Evolutionary conservation across 805 yeast genomes (phyloP).

Genomic region (Lipomyces mesembrius): DNA sequence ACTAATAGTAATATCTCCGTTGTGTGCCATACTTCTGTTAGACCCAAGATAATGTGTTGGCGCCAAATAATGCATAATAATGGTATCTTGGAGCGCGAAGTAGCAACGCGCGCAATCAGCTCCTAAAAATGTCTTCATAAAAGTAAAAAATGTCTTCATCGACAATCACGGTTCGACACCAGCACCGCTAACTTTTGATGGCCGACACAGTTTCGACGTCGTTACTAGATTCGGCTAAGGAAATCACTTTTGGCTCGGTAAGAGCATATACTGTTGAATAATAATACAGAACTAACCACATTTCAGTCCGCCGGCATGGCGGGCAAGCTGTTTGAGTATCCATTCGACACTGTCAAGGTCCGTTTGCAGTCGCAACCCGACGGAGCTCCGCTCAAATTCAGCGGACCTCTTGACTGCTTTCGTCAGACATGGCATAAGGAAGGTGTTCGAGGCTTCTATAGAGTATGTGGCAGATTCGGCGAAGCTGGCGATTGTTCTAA

Average conservation of each 20-base stretch:
- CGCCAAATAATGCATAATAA: too few relatives aligned
- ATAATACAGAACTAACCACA: background rate
- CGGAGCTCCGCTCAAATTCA: constrained; percentile 52
- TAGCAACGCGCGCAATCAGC: background rate
- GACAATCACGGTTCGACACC: background rate
- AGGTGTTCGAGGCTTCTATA: constrained; percentile 79
- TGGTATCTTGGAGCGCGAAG: too few relatives aligned
- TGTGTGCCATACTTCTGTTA: too few relatives aligned
- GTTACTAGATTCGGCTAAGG: constrained; percentile 23
- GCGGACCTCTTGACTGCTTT: constrained; percentile 70
- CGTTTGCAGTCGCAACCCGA: constrained; percentile 78
- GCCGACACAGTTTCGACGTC: constrained; percentile 7
- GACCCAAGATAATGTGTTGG: too few relatives aligned
- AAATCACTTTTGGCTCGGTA: constrained; percentile 29
- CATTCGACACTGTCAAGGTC: constrained; percentile 91
- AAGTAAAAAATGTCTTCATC: background rate
- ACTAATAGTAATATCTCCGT: too few relatives aligned
- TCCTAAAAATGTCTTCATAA: background rate
- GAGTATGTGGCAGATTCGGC: constrained; percentile 42
- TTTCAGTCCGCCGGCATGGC: constrained; percentile 66
- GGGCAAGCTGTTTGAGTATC: constrained; percentile 86
- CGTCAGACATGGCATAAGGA: constrained; percentile 64
- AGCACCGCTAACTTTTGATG: background rate
- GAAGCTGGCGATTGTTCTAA: background rate
- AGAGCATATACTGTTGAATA: background rate